Percentiles rank a stretch among this genome's conserved stretches.
These are phyloP conservation scores for Macadamia integrifolia DNA, from an alignment of 164 flowering plant species.

Conservation along the genomic window DNA sequence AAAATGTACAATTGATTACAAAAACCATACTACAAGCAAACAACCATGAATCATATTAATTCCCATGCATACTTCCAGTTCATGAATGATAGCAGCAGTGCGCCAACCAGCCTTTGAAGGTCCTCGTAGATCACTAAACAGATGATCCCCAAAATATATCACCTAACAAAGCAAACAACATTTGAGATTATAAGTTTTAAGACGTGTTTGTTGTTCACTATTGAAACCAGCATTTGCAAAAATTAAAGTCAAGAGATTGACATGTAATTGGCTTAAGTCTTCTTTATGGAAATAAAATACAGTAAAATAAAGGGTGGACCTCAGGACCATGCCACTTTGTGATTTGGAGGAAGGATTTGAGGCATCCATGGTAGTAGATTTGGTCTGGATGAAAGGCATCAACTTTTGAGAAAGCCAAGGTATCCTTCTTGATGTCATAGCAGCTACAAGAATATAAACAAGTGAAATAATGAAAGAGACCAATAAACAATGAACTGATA, in stretches of 20 bases:
- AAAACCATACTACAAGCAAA: slow-evolving; percentile 3
- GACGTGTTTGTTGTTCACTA: neutral
- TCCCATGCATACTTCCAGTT: slow-evolving; percentile 62
- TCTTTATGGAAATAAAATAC: no score
- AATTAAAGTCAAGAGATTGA: no score
- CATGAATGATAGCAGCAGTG: slow-evolving; percentile 95
- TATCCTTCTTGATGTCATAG: slow-evolving; percentile 83
- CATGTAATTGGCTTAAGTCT: no score
- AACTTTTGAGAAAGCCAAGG: slow-evolving; percentile 80
- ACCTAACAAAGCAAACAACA: slow-evolving; percentile 42
- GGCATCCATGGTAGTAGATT: slow-evolving; percentile 91
- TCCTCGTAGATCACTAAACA: slow-evolving; percentile 91
- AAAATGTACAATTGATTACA: neutral
- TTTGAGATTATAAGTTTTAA: neutral
- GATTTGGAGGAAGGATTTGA: slow-evolving; percentile 81
- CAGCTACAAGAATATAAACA: slow-evolving; percentile 39
- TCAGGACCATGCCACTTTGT: slow-evolving; percentile 98
- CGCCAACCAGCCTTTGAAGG: slow-evolving; percentile 99
- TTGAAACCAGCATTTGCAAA: no score
- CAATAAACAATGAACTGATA: no score
- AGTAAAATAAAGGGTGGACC: slow-evolving; percentile 37
- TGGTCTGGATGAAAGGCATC: slow-evolving; percentile 72
- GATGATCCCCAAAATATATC: slow-evolving; percentile 96
- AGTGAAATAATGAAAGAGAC: neutral
- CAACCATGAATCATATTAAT: neutral